These are phyloP conservation scores for Scutellospora calospora DNA, from an alignment of 371 early-diverging fungal species.

Conservation along the genomic window DNA sequence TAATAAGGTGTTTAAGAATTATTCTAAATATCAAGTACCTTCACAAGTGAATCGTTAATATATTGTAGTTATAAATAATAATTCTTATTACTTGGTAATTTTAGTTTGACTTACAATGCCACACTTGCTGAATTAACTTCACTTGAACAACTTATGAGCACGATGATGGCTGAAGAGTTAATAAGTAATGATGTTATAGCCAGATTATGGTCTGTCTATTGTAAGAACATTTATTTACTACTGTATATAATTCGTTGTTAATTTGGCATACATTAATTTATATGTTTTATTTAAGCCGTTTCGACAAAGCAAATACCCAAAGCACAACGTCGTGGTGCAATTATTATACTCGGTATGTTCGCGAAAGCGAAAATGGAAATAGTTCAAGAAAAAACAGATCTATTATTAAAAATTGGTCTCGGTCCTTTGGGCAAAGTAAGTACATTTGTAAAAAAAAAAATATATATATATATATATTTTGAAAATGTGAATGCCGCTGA, in stretches of 20 bases:
- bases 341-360: constrained; percentile 92
- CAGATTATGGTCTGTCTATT: constrained; percentile 89
- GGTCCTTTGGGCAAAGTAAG: constrained; percentile 80
- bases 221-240: constrained; percentile 47
- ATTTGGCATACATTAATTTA: not conserved
- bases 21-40: not conserved
- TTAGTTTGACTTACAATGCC: constrained; percentile 80
- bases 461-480: not conserved
- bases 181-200: constrained; percentile 76
- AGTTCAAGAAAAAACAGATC: constrained; percentile 83
- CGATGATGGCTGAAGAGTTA: constrained; percentile 67
- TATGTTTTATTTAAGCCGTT: not conserved
- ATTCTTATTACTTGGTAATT: not conserved
- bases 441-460: not conserved
- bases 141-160: constrained; percentile 86
- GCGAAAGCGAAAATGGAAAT: constrained; percentile 83
- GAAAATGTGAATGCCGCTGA: too few relatives aligned
- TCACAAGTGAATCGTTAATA: too few relatives aligned
- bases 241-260: not conserved
- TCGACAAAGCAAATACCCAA: constrained; percentile 65
- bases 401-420: constrained; percentile 84
- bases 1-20: constrained; percentile 24
- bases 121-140: constrained; percentile 94
- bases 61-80: too few relatives aligned
- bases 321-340: constrained; percentile 86